Evolutionary conservation across 257 asterid genomes (phyloP), one percentile per base, ranked within the genome.

Genomic region (Salvia hispanica): DNA sequence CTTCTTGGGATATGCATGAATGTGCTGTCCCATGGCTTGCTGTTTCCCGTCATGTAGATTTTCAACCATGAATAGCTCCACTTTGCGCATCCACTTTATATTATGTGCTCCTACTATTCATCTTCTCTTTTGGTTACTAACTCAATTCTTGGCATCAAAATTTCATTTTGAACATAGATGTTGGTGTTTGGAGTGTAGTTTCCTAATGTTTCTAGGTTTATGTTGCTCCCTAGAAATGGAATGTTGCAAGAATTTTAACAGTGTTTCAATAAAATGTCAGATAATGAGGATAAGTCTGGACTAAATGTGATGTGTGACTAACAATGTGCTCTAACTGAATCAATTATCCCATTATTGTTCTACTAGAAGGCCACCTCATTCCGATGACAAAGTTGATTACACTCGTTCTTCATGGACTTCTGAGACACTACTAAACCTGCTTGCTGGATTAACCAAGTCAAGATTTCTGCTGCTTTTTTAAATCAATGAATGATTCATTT

Each of bases 391-490:
- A 46, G 60, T 62, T 64, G 52, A 47, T 15, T 43, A 8, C 18
- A 52, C 37, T 48, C 31, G 50, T 37, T 68, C 53, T 68, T 60
- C 18, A 58, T 73, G 44, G 40, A 33, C 21, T 15, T 63, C 4
- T 43, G 47, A 45, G 46, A 12, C 16, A 18, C 60, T 31, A 10
- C 60, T 31, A 10, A 31, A 10, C 25, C 5, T 43, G 54, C 16
- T 58, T 25, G 10, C 28, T 37, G 62, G 12, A 47, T 14, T 28
- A 39, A 15, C 44, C 69, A 31, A 62, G 14, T 16, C 51, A 58
- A 33, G 58, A 53, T 71, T 55, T 16, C 7, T 51, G 31, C 47
- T 44, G 12, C 40, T 11, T 55, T 58, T 9, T n/a, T 43, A 7
- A 33, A 45, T 53, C 46, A 44, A 34, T 39, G 51, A 46, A 64